Evolutionary conservation across 2,329 filamentous ascomycete genomes (phyloP).

Genomic region (Phaeoacremonium minimum): DNA sequence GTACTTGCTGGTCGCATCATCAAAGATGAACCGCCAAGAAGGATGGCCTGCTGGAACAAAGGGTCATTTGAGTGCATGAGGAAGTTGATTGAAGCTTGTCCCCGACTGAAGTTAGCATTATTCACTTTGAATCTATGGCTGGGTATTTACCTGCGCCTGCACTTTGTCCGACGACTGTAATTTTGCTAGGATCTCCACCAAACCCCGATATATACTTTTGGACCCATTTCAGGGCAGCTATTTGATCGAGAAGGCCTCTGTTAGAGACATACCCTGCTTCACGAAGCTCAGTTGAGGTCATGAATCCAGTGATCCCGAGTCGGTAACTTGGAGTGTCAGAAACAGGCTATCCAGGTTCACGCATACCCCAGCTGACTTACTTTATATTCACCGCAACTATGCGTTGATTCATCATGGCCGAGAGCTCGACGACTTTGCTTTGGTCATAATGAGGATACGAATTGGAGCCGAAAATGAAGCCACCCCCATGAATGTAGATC

Average conservation of each 20-base stretch:
- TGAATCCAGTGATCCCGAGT: slow-evolving; percentile 34
- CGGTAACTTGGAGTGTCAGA: slow-evolving; percentile 40
- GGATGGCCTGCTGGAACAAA: slow-evolving; percentile 6
- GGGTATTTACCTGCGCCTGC: slow-evolving; percentile 23
- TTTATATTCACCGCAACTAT: slow-evolving; percentile 43
- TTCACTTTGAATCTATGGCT: too few relatives aligned
- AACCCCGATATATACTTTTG: slow-evolving; percentile 31
- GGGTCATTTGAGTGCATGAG: slow-evolving; percentile 8
- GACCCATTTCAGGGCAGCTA: slow-evolving; percentile 44
- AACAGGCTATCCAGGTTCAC: slow-evolving; percentile 48
- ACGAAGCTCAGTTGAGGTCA: slow-evolving; percentile 42
- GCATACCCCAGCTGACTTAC: slow-evolving; percentile 32
- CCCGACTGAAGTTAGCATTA: too few relatives aligned
- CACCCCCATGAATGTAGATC: slow-evolving; percentile 32
- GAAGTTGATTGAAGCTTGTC: slow-evolving; percentile 7
- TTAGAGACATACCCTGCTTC: slow-evolving; percentile 35
- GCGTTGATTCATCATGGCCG: slow-evolving; percentile 33
- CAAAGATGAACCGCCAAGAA: slow-evolving; percentile 5
- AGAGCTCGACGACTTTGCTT: slow-evolving; percentile 12
- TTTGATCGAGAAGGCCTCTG: slow-evolving; percentile 30
- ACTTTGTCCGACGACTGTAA: slow-evolving; percentile 23
- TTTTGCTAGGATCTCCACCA: slow-evolving; percentile 22
- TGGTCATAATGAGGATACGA: slow-evolving; percentile 17
- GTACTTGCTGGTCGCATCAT: slow-evolving; percentile 5
- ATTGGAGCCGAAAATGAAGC: slow-evolving; percentile 16